Evolutionary conservation across 2,329 filamentous ascomycete genomes (phyloP).

Genomic region (Xylaria sp.): DNA sequence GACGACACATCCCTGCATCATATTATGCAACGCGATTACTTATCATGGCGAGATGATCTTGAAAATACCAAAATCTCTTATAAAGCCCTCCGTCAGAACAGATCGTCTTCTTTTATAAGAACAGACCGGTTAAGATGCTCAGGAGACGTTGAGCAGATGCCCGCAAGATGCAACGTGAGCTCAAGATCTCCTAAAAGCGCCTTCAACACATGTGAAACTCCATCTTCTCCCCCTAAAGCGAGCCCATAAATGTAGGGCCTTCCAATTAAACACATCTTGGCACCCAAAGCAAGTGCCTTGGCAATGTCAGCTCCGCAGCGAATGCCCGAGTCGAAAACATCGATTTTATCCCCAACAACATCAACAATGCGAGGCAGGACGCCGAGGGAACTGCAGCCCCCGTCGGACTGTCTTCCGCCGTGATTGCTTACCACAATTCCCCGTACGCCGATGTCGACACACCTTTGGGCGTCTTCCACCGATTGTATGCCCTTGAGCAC

Average conservation of each 20-base stretch:
- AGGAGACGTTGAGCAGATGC: slow-evolving; percentile 38
- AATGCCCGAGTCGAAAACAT: slow-evolving; percentile 70
- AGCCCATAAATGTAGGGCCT: slow-evolving; percentile 65
- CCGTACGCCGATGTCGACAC: slow-evolving; percentile 40
- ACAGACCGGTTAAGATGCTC: slow-evolving; percentile 38
- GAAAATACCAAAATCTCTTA: too few relatives aligned
- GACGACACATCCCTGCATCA: too few relatives aligned
- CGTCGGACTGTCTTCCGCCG: slow-evolving; percentile 67
- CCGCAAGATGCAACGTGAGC: slow-evolving; percentile 44
- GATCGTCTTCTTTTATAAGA: slow-evolving; percentile 42
- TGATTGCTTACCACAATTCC: slow-evolving; percentile 67
- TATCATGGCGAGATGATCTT: too few relatives aligned
- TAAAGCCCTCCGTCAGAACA: slow-evolving; percentile 32
- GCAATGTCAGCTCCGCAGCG: slow-evolving; percentile 68
- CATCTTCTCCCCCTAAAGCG: slow-evolving; percentile 44
- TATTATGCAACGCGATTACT: too few relatives aligned
- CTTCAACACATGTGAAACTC: slow-evolving; percentile 43
- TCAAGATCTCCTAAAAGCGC: slow-evolving; percentile 44
- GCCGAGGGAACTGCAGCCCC: slow-evolving; percentile 64
- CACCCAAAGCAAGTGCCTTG: slow-evolving; percentile 68
- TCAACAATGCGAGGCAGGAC: slow-evolving; percentile 70
- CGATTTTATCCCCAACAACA: slow-evolving; percentile 67
- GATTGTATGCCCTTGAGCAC: slow-evolving; percentile 51
- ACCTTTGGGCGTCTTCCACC: slow-evolving; percentile 44
- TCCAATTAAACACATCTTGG: slow-evolving; percentile 68